A percentile compares a stretch with the other conserved stretches of the same genome.
phyloP scores from a whole-genome alignment of 225 moss, liverwort and hornwort species.

The Sphagnum tenellum region DNA sequence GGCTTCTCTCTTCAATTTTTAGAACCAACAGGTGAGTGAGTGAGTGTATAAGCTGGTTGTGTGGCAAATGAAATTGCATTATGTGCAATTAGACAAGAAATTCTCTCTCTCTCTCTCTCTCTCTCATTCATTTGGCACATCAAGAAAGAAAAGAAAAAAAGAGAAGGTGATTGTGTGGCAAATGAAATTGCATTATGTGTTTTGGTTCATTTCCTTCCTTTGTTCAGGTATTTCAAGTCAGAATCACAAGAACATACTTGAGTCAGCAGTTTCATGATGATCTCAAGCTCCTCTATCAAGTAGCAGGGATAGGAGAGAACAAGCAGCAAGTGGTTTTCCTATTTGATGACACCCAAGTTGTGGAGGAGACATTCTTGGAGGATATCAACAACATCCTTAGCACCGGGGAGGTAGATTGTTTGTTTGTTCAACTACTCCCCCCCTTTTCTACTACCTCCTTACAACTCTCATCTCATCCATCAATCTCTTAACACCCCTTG shows the following conservation, averaged over 20 bases:
- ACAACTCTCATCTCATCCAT: background rate
- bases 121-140: background rate
- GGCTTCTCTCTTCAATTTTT: too few species aligned
- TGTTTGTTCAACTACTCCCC: too few species aligned
- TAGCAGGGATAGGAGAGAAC: conserved; percentile 61
- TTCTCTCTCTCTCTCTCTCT: background rate
- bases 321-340: conserved; percentile 54
- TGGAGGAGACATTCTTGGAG: conserved; percentile 72
- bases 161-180: too few species aligned
- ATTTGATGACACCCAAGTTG: conserved; percentile 72
- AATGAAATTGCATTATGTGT: background rate
- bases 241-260: conserved; percentile 48
- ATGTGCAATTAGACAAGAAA: too few species aligned
- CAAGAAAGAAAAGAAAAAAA: too few species aligned
- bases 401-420: conserved; percentile 61
- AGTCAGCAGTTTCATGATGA: conserved; percentile 63
- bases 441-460: too few species aligned
- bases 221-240: conserved; percentile 57
- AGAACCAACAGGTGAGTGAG: too few species aligned
- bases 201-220: background rate
- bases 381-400: conserved; percentile 80
- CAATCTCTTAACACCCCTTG: background rate
- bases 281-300: conserved; percentile 55
- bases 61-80: too few species aligned
- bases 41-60: too few species aligned